Evolutionary conservation across 805 yeast genomes (phyloP), one percentile per base, ranked within the genome.

Genomic region (Scheffersomyces coipomensis): DNA sequence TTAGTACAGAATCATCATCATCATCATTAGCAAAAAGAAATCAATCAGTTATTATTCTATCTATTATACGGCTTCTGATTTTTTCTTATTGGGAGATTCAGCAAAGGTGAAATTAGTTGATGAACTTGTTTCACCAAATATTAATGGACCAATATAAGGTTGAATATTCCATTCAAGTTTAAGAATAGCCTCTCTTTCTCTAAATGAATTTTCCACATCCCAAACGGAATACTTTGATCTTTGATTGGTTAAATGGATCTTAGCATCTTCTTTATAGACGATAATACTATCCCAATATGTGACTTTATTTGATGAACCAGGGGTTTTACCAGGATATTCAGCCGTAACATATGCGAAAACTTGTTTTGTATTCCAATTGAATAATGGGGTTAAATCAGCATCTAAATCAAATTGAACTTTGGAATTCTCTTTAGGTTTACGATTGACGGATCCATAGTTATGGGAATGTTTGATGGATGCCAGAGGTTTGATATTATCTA

Each of bases 351-450:
- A 93, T 4, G 84, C 86, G 54, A 93, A 91, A n/a, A 91, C 81
- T 62, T 91, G 98, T 58, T 91, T 91, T 10, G 99, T 93, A 64
- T 91, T 93, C 97, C 97, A 91, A 62, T 85, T 89, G 75, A 90
- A 90, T 37, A 93, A 71, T 2, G 88, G 82, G 1, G 86, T 58
- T 45, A 91, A 70, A 61, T 91, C 97, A 1, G 73, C 70, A 5
- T 78, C 79, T 34, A 93, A 65, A 57, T 88, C 95, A 53, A 93
- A 89, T 10, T 66, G 64, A 29, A 89, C 60, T 50, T 75, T 78
- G 41, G 85, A 72, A 57, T 88, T 88, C 55, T 90, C 96, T 64
- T 84, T 89, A 36, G 86, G 82, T 47, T 72, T 75, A 36, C 82
- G 79, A 42, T 73, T 73, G 7, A 62, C 62, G 3, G 90, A 81